Evolutionary conservation across 2,329 filamentous ascomycete genomes (phyloP).

Genomic region (Fusarium sp.): DNA sequence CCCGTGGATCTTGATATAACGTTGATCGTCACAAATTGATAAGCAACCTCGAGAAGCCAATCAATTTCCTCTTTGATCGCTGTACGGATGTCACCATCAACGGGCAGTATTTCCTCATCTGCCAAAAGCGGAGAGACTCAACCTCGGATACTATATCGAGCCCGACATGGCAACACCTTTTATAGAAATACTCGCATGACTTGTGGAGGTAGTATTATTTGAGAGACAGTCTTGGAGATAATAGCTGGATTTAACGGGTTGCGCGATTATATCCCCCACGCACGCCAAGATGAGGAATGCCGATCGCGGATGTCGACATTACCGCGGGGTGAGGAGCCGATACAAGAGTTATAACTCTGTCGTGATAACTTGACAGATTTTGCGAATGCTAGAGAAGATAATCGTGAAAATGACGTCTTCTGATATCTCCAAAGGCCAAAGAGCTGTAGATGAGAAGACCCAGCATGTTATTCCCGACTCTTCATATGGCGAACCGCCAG

Average conservation of each 20-base stretch:
- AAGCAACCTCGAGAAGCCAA: background rate
- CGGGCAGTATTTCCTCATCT: background rate
- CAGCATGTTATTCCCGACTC: background rate
- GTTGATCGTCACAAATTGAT: background rate
- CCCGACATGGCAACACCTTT: background rate
- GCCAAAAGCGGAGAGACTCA: background rate
- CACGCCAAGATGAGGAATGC: background rate
- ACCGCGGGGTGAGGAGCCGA: background rate
- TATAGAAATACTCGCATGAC: background rate
- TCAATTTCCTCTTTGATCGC: background rate
- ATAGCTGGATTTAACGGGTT: fast-evolving
- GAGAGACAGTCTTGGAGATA: background rate
- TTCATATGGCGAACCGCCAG: fast-evolving
- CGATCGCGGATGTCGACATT: background rate
- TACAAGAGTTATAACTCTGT: background rate
- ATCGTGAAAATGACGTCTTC: background rate
- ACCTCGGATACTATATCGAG: background rate
- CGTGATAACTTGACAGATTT: fast-evolving
- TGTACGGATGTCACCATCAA: background rate
- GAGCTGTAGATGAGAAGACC: background rate
- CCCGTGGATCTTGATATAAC: background rate
- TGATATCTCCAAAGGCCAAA: background rate
- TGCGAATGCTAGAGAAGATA: fast-evolving
- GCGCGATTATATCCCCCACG: background rate
- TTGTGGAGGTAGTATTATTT: background rate